phyloP scores from a whole-genome alignment of 768 basidiomycete species.

The Leccinum aurantiacum region DNA sequence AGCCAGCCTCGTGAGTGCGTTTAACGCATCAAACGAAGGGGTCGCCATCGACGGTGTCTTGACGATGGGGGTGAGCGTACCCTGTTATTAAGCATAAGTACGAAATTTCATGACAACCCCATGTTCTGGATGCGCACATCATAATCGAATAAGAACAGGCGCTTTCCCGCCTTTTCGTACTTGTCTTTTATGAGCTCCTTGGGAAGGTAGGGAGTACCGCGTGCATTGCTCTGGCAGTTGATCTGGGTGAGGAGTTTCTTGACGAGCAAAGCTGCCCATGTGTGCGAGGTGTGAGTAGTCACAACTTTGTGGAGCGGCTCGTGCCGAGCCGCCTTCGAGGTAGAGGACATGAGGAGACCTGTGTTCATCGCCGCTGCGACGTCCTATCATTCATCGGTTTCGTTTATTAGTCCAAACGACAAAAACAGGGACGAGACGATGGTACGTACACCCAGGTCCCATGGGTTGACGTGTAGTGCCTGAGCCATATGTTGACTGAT shows the following conservation, averaged over 20 bases:
- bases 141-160: constrained; percentile 94
- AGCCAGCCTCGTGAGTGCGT: constrained; percentile 69
- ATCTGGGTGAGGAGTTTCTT: constrained; percentile 87
- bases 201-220: constrained; percentile 84
- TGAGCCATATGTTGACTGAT: constrained; percentile 90
- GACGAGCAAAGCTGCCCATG: constrained; percentile 88
- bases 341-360: constrained; percentile 77
- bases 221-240: constrained; percentile 72
- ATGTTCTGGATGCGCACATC: constrained; percentile 56
- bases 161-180: constrained; percentile 73
- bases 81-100: constrained; percentile 43
- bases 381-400: constrained; percentile 45
- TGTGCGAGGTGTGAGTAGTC: constrained; percentile 90
- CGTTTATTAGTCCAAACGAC: not conserved
- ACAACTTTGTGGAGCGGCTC: constrained; percentile 77
- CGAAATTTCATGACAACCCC: not conserved
- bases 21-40: constrained; percentile 72
- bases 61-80: constrained; percentile 96
- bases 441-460: constrained; percentile 80
- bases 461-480: constrained; percentile 91
- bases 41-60: constrained; percentile 87
- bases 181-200: constrained; percentile 52
- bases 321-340: constrained; percentile 77
- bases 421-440: not conserved
- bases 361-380: constrained; percentile 89